Evolutionary conservation across 805 yeast species (phyloP), one percentile per base, ranked within the genome.

Genomic region (Candida endomychidarum): DNA sequence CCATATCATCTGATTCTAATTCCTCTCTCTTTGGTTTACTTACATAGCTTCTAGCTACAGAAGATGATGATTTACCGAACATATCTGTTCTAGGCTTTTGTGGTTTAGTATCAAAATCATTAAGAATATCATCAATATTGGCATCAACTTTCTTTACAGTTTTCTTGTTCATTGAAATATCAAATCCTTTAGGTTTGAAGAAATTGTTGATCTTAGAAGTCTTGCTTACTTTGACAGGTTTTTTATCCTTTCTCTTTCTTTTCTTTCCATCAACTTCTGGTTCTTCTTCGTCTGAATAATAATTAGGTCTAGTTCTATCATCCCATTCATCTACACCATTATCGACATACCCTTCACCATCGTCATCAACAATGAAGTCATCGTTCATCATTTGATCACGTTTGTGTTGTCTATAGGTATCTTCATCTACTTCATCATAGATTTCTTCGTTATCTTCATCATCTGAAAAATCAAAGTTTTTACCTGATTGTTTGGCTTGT

Each of bases 281-380:
- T 5, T 58, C 57, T 15, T 74, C 79, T 23, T 77, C 84, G 29
- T 78, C 83, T n/a, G 79, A 75, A 45, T 73, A 74, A 52, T 75
- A 77, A 38, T 70, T 64, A 30, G 74, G 76, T 39, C 70, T 67
- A 40, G 69, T 57, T 23, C 69, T 61, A 27, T 68, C 72, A 43
- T 81, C 95, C 90, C 95, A 88, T 44, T 88, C 96, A 52, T 91
- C 95, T 6, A 75, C 86, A 42, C 99, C 99, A 30, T 85, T 85
- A 52, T 93, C 98, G 1, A 88, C 90, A 55, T 91, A 91, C 0
- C 97, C 98, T 48, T 83, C 84, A 21, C 96, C 96, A 50, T 85
- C 81, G 58, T 91, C 98, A 58, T 89, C 96, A 2, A 88, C 95
- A 25, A 91, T 93, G 57, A 91, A 91, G 59, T 91, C 96, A 54